Evolutionary conservation across 257 asterid species (phyloP).

Genomic region (Verbena officinalis): DNA sequence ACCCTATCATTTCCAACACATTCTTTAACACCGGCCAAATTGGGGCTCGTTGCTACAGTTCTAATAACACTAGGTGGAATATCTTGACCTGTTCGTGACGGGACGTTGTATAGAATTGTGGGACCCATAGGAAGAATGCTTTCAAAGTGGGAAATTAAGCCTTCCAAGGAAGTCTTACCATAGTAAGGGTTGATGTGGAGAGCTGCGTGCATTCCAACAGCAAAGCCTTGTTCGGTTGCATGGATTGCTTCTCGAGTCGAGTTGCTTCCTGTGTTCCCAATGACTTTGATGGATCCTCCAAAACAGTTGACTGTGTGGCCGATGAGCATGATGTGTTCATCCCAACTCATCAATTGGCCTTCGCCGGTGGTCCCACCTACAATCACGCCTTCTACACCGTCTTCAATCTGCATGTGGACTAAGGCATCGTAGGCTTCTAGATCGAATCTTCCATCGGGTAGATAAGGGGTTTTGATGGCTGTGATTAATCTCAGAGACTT

Average conservation of each 20-base stretch:
- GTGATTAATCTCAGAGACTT: slow-evolving; percentile 74
- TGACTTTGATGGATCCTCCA: slow-evolving; percentile 77
- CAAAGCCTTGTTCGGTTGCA: slow-evolving; percentile 93
- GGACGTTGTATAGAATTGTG: slow-evolving; percentile 81
- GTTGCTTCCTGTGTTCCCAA: slow-evolving; percentile 95
- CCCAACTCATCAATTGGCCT: slow-evolving; percentile 94
- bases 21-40: slow-evolving; percentile 85
- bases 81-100: slow-evolving; percentile 88
- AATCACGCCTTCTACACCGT: slow-evolving; percentile 78
- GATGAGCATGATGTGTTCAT: slow-evolving; percentile 90
- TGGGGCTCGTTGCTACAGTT: slow-evolving; percentile 46
- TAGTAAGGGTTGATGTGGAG: slow-evolving; percentile 92
- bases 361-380: slow-evolving; percentile 97
- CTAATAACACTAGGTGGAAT: slow-evolving; percentile 63
- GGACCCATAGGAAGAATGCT: slow-evolving; percentile 90
- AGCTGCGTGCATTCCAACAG: slow-evolving; percentile 94
- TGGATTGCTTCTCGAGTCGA: slow-evolving; percentile 88
- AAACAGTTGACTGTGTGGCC: slow-evolving; percentile 90
- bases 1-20: slow-evolving; percentile 78
- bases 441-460: slow-evolving; percentile 90
- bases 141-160: slow-evolving; percentile 71
- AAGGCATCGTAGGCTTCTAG: slow-evolving; percentile 80
- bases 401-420: slow-evolving; percentile 69
- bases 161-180: slow-evolving; percentile 82
- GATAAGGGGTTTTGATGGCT: slow-evolving; percentile 83